Conservation (phyloP, 306 rosid genomes). For the Castanopsis chinensis region DNA sequence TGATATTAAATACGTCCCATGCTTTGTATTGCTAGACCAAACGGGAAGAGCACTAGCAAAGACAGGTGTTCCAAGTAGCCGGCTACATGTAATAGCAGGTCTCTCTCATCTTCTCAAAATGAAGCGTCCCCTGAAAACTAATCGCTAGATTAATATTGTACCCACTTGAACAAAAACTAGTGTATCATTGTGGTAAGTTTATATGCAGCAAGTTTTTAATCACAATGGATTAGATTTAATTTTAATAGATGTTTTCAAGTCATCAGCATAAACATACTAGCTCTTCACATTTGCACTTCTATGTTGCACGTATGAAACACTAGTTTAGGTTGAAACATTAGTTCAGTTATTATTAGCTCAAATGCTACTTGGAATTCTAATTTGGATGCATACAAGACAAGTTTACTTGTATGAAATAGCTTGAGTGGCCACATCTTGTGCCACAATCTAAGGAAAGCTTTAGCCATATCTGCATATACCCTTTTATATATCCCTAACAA, state of each 20-base stretch:
- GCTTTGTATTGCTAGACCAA: conserved; percentile 83
- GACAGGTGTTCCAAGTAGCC: conserved; percentile 75
- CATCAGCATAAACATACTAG: no score
- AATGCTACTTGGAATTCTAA: neutral
- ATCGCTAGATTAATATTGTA: neutral
- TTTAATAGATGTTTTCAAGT: no score
- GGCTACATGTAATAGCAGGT: conserved; percentile 81
- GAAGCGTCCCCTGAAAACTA: conserved; percentile 49
- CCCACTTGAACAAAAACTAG: neutral
- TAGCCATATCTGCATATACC: no score
- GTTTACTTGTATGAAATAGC: neutral
- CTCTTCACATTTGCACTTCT: no score
- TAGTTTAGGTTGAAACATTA: neutral
- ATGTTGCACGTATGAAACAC: no score
- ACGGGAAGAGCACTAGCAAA: conserved; percentile 82
- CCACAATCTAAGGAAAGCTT: no score
- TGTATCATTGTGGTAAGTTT: neutral
- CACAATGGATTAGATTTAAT: neutral
- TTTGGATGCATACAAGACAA: neutral
- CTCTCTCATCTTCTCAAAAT: conserved; percentile 83
- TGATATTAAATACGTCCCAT: conserved; percentile 81
- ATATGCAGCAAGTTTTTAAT: neutral
- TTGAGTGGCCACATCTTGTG: neutral
- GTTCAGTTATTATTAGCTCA: neutral
- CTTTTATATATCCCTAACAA: no score